Evolutionary conservation across 257 asterid genomes (phyloP), one percentile per base, ranked within the genome.

Genomic region (Nicotiana obtusifolia): DNA sequence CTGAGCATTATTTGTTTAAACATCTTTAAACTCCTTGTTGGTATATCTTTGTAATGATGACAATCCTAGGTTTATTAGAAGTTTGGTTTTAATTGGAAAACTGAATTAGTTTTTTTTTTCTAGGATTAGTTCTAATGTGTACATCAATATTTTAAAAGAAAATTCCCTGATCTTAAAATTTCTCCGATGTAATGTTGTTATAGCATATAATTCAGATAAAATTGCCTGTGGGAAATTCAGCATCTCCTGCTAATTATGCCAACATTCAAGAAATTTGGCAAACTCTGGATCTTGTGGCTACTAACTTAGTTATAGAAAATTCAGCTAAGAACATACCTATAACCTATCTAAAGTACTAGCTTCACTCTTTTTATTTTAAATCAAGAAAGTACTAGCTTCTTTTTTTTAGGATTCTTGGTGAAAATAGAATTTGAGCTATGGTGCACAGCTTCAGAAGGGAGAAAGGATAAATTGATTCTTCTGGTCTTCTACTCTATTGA

Each of bases 191-290:
- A 71, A 44, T 13, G 15, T 44, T 71, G 15, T 44, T 71, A 71
- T 44, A 44, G 60, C 78, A 22, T 30, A 11, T 71, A 44, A 44
- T 11, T 71, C 59, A 44, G 37, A 44, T 44, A 20, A 44, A 73
- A 24, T 73, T 59, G 26, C 61, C 41, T 73, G 0, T 22, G 22
- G 37, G 41, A 47, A 41, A 24, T 24, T 47, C 61, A 47, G 61
- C 79, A 15, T 73, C 49, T 73, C 41, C 79, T 73, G 37, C 61
- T 73, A 73, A 47, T 24, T 47, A 73, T 73, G 24, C 79, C 79
- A 47, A 33, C 79, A 31, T 22, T 47, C 79, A 14, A 14, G 41
- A 47, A 73, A 2, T 15, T 49, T 47, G 41, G 33, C 41, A 22
- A 15, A 14, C 47, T 24, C 61, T 24, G 79, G 41, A 15, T 73